These are phyloP conservation scores for Corymbia maculata DNA, from an alignment of 345 rosid genomes.

Conservation along the genomic window DNA sequence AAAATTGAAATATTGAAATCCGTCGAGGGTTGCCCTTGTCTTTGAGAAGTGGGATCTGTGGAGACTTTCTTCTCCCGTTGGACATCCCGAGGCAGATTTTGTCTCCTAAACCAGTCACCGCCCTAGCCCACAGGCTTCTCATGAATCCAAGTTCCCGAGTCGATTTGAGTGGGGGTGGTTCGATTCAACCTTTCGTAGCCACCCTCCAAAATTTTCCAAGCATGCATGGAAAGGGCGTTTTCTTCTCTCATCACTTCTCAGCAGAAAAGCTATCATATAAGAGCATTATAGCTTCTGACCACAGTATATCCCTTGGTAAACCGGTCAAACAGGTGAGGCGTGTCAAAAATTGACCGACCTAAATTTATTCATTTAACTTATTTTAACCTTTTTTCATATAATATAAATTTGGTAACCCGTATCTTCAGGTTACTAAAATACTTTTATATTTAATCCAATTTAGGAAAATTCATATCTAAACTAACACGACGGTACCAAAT, in stretches of 20 bases:
- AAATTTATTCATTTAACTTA: too few species aligned
- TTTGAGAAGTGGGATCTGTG: neutral
- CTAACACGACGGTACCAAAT: too few species aligned
- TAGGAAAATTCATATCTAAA: too few species aligned
- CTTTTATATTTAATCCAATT: too few species aligned
- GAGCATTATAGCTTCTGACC: rapidly evolving
- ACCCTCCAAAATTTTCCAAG: neutral
- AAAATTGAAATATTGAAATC: neutral
- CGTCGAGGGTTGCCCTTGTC: rapidly evolving
- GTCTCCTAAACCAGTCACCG: neutral
- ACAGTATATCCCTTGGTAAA: neutral
- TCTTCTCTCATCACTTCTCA: neutral
- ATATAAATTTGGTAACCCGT: neutral
- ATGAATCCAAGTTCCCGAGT: neutral
- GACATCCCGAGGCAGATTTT: neutral
- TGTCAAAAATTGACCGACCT: too few species aligned
- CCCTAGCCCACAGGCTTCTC: neutral
- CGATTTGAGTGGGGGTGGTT: neutral
- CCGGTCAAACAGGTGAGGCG: neutral
- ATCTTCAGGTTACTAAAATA: too few species aligned
- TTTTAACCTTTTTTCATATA: too few species aligned
- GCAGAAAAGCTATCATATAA: neutral
- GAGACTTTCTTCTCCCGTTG: neutral
- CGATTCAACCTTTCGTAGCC: neutral
- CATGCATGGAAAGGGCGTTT: neutral